A percentile compares a stretch with the other conserved stretches of the same genome.
phyloP scores from a whole-genome alignment of 345 rosid genomes.

The Moricandia arvensis region DNA sequence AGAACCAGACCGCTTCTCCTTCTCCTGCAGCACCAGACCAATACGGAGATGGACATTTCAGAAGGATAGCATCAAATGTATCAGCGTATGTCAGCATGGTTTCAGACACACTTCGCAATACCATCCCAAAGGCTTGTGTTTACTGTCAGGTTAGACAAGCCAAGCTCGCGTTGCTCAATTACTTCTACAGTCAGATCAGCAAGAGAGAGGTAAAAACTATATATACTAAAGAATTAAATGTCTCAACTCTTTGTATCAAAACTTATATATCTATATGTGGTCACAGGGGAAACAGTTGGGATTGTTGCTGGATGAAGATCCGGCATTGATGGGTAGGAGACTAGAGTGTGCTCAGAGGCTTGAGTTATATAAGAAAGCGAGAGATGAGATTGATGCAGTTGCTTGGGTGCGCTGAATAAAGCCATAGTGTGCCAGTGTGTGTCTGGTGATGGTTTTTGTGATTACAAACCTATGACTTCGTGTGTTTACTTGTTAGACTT shows the following conservation, averaged over 20 bases:
- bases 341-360: slow-evolving; percentile 63
- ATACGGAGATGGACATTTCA: slow-evolving; percentile 65
- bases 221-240: background rate
- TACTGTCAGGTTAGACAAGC: slow-evolving; percentile 86
- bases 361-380: slow-evolving; percentile 62
- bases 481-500: slow-evolving; percentile 11
- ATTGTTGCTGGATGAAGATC: slow-evolving; percentile 64
- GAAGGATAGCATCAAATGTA: slow-evolving; percentile 78
- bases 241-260: background rate
- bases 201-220: slow-evolving; percentile 54
- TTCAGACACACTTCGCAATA: slow-evolving; percentile 62
- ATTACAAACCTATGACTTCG: background rate
- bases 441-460: background rate
- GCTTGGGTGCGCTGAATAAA: slow-evolving; percentile 41
- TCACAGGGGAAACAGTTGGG: slow-evolving; percentile 57
- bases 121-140: slow-evolving; percentile 73
- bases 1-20: slow-evolving; percentile 29
- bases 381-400: slow-evolving; percentile 76
- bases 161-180: slow-evolving; percentile 59
- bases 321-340: slow-evolving; percentile 74
- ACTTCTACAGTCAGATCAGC: slow-evolving; percentile 71
- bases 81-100: slow-evolving; percentile 74
- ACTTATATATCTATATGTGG: background rate
- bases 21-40: slow-evolving; percentile 48
- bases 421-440: background rate